Evolutionary conservation across 805 yeast genomes (phyloP).

Genomic region (Candida qinlingensis): DNA sequence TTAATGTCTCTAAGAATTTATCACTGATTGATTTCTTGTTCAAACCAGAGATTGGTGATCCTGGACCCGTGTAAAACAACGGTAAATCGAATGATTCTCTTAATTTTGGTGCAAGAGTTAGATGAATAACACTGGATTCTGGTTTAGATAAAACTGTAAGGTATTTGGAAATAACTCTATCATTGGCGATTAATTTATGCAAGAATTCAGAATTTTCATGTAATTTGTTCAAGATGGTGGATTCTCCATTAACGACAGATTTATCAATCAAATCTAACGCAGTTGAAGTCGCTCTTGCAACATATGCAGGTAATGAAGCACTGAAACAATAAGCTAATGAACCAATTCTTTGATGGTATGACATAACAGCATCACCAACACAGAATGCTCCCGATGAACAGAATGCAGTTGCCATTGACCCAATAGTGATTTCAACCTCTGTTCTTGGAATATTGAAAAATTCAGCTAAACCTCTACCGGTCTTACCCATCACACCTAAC

Average conservation of each 20-base stretch:
- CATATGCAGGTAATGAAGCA: slow-evolving; percentile 91
- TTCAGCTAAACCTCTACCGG: slow-evolving; percentile 86
- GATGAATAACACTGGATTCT: slow-evolving; percentile 64
- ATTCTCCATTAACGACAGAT: slow-evolving; percentile 31
- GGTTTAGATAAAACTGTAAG: slow-evolving; percentile 50
- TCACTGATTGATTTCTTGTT: slow-evolving; percentile 29
- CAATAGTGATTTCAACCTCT: slow-evolving; percentile 73
- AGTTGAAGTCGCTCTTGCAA: slow-evolving; percentile 61
- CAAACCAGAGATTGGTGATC: slow-evolving; percentile 19
- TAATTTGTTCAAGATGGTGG: slow-evolving; percentile 29
- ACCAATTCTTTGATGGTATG: slow-evolving; percentile 87
- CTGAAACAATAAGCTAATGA: slow-evolving; percentile 89
- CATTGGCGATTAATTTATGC: slow-evolving; percentile 36
- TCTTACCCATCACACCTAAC: slow-evolving; percentile 76
- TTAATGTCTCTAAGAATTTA: slow-evolving; percentile 31
- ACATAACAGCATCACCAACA: slow-evolving; percentile 77
- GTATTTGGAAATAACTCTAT: slow-evolving; percentile 31
- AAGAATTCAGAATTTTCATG: slow-evolving; percentile 36
- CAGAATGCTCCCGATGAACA: slow-evolving; percentile 93
- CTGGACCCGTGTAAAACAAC: slow-evolving; percentile 26
- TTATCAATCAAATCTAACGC: slow-evolving; percentile 46
- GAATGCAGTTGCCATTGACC: slow-evolving; percentile 76
- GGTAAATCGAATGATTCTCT: slow-evolving; percentile 44
- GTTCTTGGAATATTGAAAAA: slow-evolving; percentile 60
- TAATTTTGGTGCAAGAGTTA: slow-evolving; percentile 47